A percentile compares a stretch with the other conserved stretches of the same genome.
Evolutionary conservation across 768 basidiomycete genomes (phyloP).

Genomic region (Phlegmacium glaucopus): DNA sequence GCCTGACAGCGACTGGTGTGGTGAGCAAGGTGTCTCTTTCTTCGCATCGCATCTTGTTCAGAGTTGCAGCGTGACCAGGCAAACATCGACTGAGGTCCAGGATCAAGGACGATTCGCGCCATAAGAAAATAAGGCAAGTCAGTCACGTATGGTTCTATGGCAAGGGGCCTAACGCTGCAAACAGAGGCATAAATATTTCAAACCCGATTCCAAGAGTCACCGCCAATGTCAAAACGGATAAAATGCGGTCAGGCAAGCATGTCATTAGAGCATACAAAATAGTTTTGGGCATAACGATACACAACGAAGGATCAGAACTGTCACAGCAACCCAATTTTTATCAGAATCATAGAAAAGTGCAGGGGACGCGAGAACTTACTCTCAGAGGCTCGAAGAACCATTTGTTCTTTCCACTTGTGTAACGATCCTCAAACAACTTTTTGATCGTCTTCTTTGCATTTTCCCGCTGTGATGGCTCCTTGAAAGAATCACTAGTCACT

Average conservation of each 20-base stretch:
- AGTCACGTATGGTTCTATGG: no score
- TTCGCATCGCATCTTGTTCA: no score
- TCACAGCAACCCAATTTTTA: conserved; percentile 1
- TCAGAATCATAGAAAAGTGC: neutral
- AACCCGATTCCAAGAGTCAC: neutral
- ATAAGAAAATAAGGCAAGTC: no score
- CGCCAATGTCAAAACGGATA: conserved; percentile 16
- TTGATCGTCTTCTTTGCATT: conserved; percentile 95
- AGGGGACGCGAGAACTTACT: conserved; percentile 39
- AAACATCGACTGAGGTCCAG: no score
- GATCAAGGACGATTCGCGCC: no score
- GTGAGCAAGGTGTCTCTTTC: no score
- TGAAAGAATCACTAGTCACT: conserved; percentile 87
- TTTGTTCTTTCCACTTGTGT: conserved; percentile 91
- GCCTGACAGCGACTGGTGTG: no score
- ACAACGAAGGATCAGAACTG: conserved; percentile 35
- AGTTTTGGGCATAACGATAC: conserved; percentile 28
- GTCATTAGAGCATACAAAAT: conserved; percentile 33
- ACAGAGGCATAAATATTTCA: no score
- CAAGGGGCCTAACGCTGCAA: no score
- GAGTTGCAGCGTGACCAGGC: no score
- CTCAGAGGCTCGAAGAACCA: conserved; percentile 94
- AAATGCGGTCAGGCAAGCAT: conserved; percentile 22
- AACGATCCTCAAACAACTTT: conserved; percentile 95
- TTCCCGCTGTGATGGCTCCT: conserved; percentile 94